Evolutionary conservation across 1,284 basidiomycete species (phyloP), one percentile per base, ranked within the genome.

Genomic region (Leccinum fallax): DNA sequence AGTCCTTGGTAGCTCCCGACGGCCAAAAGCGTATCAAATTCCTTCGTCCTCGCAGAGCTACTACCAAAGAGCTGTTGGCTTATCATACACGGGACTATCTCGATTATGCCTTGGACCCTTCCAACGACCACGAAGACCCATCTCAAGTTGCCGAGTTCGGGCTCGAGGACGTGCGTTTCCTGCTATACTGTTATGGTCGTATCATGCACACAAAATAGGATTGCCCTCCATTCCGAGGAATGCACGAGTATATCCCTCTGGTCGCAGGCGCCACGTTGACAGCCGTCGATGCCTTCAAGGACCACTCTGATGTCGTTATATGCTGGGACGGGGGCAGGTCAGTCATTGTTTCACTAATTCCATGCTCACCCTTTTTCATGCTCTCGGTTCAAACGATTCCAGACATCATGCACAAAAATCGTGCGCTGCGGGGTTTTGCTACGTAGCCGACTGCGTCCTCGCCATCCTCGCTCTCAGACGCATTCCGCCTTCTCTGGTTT

Each of bases 371-470:
- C 5, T 52, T 48, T 24, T 58, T 64, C 34, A 61, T 24, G 16
- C 24, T 24, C 26, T 26, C 11, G 11, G 21, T 34, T 40, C n/a
- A 36, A 48, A 38, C 8, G 6, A 52, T 54, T 62, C 16, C 60
- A 89, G 92, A 70, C 93, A 94, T 66, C 93, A 94, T 66, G 89
- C 90, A 0, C 85, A 85, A 58, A 90, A 90, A 71, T 80, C 83
- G 0, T 81, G 80, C 56, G 93, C 94, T 0, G 87, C 91, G 3
- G 96, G 95, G 0, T 98, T 95, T 76, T 98, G 95, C 78, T 98
- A 97, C 73, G 88, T 97, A 30, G 93, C 94, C 4, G 96, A 98
- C 73, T 89, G 90, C 59, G 86, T 95, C 2, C 82, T 98, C 0
- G 90, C 91, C 0, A 86, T 96, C 58, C 80, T 92, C 49, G 74